Evolutionary conservation across 1,284 basidiomycete species (phyloP), one percentile per base, ranked within the genome.

Genomic region (Xanthoconium separans): DNA sequence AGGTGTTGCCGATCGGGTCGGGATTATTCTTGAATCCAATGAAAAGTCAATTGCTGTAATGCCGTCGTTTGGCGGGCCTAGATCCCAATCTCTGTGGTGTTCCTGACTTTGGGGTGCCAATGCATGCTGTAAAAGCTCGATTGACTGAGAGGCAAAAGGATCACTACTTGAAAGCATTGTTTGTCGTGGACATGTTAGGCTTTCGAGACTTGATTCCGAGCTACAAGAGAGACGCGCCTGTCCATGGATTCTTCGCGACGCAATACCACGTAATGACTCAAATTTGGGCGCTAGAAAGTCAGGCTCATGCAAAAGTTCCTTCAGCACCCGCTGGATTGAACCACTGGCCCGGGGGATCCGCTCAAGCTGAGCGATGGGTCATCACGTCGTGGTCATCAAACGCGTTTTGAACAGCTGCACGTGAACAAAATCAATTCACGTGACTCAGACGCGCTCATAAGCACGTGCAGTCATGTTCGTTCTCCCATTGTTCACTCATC

Each of bases 101-200:
- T 59, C 66, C 50, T 36, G 58, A 44, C 49, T 47, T 53, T 58
- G 55, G 31, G 50, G 46, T n/a, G 67, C 65, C 2, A 69, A 51
- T n/a, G 68, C 68, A 55, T 72, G 56, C 39, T 72, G 65, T 59
- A 73, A 57, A 27, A 73, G 58, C n/a, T 71, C 69, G 39, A 66
- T 64, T 13, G 67, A 58, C n/a, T 70, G 68, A 34, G 70, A 71
- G 31, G 44, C 46, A 42, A 36, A 16, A 13, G 45, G 36, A 47
- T 60, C 69, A 51, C 70, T 72, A 50, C 51, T 10, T 33, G 13
- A 54, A 58, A 49, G 39, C 36, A 51, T 15, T 53, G 31, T 44
- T n/a, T 44, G 42, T 30, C 27, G 24, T 24, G 34, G 31, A 15
- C 13, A 4, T 39, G 56, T 67, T 49, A 68, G 56, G 51, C 31